Percentiles rank a stretch among this genome's conserved stretches.
Conservation (phyloP, 805 yeast genomes). For the Ogataea nitratoaversa region DNA sequence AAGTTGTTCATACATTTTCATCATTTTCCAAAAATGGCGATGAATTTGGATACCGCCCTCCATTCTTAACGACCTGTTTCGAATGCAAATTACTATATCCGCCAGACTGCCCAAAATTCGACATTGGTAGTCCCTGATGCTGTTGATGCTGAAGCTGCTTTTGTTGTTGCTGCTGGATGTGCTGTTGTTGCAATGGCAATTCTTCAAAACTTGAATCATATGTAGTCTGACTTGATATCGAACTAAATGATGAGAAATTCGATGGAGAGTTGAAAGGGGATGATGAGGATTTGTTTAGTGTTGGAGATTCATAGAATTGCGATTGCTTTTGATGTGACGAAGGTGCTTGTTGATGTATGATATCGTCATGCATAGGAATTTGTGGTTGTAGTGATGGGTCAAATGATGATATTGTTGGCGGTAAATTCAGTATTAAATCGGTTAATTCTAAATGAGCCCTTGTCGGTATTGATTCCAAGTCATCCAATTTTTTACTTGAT, state of each 20-base stretch:
- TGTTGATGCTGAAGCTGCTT: not conserved
- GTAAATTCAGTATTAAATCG: constrained; percentile 15
- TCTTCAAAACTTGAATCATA: constrained; percentile 26
- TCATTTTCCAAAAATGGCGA: constrained; percentile 21
- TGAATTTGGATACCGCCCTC: constrained; percentile 25
- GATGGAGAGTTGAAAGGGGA: constrained; percentile 30
- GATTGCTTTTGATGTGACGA: not conserved
- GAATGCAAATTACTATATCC: too few relatives aligned
- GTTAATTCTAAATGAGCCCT: constrained; percentile 15
- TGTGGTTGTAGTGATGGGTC: not conserved
- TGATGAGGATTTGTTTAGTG: constrained; percentile 19
- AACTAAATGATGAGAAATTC: constrained; percentile 30
- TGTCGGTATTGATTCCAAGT: constrained; percentile 10
- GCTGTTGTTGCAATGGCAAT: constrained; percentile 3
- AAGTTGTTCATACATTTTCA: constrained; percentile 3
- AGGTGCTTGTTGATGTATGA: not conserved
- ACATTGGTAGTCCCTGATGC: constrained; percentile 2
- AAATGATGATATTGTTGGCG: constrained; percentile 1
- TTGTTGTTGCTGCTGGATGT: not conserved
- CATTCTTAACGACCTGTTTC: too few relatives aligned
- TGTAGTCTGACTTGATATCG: constrained; percentile 29
- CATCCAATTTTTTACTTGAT: constrained; percentile 18
- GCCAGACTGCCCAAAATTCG: too few relatives aligned
- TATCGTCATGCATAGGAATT: not conserved
- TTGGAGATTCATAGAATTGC: constrained; percentile 19